Evolutionary conservation across 176 grass and related monocot genomes (phyloP).

Genomic region (Oryza australiensis): DNA sequence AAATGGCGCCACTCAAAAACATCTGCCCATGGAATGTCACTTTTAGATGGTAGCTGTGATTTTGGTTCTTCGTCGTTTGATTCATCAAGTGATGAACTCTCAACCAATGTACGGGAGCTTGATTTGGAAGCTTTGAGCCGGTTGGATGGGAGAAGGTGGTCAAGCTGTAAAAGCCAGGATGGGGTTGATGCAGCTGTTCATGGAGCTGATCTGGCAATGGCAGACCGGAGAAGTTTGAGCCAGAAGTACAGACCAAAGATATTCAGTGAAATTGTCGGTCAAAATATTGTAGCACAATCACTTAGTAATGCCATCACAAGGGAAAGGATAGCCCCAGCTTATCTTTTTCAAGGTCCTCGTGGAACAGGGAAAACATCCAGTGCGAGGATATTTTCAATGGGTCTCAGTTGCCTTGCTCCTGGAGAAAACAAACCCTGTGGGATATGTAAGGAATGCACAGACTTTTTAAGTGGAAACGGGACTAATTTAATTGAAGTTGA

Average conservation of each 20-base stretch:
- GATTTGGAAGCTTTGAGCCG: conserved; percentile 85
- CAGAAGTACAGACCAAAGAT: conserved; percentile 68
- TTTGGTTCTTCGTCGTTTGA: conserved; percentile 67
- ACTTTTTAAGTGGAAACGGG: conserved; percentile 44
- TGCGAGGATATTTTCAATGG: conserved; percentile 72
- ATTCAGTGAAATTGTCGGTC: conserved; percentile 78
- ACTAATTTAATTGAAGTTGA: conserved; percentile 68
- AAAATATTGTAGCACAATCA: conserved; percentile 78
- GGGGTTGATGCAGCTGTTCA: conserved; percentile 34
- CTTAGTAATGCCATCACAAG: conserved; percentile 74
- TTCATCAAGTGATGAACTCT: conserved; percentile 77
- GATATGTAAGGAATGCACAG: conserved; percentile 63
- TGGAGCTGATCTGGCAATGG: conserved; percentile 30
- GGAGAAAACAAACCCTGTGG: conserved; percentile 79
- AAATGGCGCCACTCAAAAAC: conserved; percentile 56
- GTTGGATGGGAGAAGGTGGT: conserved; percentile 90
- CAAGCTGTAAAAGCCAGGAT: conserved; percentile 86
- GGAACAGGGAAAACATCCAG: conserved; percentile 91
- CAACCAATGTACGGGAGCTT: conserved; percentile 78
- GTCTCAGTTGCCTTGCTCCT: conserved; percentile 58
- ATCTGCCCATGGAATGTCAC: conserved; percentile 54
- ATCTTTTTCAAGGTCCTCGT: conserved; percentile 91
- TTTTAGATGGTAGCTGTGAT: conserved; percentile 59
- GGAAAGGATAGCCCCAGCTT: conserved; percentile 79
- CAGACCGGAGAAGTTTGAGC: conserved; percentile 73